Evolutionary conservation across 2,329 filamentous ascomycete genomes (phyloP), one percentile per base, ranked within the genome.

Genomic region (Fusarium coicis): DNA sequence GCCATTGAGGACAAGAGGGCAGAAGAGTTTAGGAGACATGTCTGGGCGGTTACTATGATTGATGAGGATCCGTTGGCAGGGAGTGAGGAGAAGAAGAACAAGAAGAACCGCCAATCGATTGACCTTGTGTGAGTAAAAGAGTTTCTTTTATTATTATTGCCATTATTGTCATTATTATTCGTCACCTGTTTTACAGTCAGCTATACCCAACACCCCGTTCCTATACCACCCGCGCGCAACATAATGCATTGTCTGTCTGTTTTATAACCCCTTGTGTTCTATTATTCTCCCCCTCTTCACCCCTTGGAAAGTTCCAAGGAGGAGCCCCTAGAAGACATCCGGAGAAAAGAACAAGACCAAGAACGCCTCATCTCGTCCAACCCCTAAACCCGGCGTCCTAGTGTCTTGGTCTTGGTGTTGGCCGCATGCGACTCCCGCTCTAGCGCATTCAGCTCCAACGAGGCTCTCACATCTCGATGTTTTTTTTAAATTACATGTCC

Each of bases 31-130:
- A 74, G 76, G 19, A 75, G 68, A 43, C 76, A 77, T 53, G 76
- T 76, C 14, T 78, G 76, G 76, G 72, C 72, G 14, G 70, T 73
- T 21, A 78, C 76, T 39, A 78, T 78, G 76, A 75, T 77, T 42
- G 76, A 78, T 49, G 76, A 78, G 34, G 70, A 77, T 44, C 74
- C 74, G 40, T 63, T 64, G 66, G 58, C 66, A 23, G 71, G 63
- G 34, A 75, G 47, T 49, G 30, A 42, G 42, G 52, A 52, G 46
- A 65, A 65, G n/a, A 66, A 32, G 28, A 50, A 47, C 9, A 47
- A 50, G 10, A 50, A 58, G 28, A 68, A 64, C 49, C 65, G 74
- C 32, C 73, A 70, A 62, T 77, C 74, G 57, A 73, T 66, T 30
- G 72, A 73, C 52, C 30, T 70, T 71, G 65, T 55, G 77, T 79